Evolutionary conservation across 768 basidiomycete genomes (phyloP).

Genomic region (Stropharia rugosoannulata): DNA sequence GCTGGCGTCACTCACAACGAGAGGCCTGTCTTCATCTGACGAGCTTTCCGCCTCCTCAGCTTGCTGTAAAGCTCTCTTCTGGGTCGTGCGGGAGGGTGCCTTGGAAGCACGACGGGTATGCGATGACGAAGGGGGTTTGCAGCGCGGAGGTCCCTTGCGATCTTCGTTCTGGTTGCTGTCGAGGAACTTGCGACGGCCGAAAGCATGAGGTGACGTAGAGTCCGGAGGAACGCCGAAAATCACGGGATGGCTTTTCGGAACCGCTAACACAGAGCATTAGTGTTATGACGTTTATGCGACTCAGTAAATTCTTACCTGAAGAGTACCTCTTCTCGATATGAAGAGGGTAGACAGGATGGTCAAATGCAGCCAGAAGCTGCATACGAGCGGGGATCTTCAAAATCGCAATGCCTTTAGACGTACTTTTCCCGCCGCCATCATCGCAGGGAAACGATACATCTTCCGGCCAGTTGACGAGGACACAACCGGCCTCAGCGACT

Average conservation of each 20-base stretch:
- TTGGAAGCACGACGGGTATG: too few species aligned
- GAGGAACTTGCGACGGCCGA: too few species aligned
- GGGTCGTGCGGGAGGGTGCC: too few species aligned
- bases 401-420: slow-evolving; percentile 1
- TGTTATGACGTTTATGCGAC: not conserved
- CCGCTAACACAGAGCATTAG: not conserved
- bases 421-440: not conserved
- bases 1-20: too few species aligned
- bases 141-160: too few species aligned
- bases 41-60: too few species aligned
- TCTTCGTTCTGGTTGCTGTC: too few species aligned
- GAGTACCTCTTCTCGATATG: not conserved
- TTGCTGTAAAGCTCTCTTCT: too few species aligned
- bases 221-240: slow-evolving; percentile 5
- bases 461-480: slow-evolving; percentile 2
- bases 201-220: too few species aligned
- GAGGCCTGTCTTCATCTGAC: too few species aligned
- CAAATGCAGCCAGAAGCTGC: slow-evolving; percentile 2
- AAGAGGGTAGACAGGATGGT: slow-evolving; percentile 4
- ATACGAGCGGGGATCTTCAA: not conserved
- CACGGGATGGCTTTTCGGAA: not conserved
- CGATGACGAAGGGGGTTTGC: too few species aligned
- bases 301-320: not conserved
- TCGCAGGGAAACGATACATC: not conserved
- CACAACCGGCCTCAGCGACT: not conserved